Evolutionary conservation across 768 basidiomycete species (phyloP), one percentile per base, ranked within the genome.

Genomic region (Pluteus cervinus): DNA sequence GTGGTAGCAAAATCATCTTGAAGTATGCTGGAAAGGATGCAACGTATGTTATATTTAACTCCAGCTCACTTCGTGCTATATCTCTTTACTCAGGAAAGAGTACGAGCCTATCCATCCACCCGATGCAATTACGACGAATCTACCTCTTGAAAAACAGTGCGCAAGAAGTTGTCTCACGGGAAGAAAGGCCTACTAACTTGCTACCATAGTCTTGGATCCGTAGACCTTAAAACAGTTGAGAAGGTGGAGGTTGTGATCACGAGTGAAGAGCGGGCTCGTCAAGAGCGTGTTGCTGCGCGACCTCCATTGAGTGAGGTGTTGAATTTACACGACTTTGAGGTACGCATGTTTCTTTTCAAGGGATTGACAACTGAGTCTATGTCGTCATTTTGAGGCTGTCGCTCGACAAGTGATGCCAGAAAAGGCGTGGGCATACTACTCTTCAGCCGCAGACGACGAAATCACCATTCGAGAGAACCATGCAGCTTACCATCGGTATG

Each of bases 351-450:
- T 39, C 7, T 9, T n/a, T 37, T 26, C 6, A 10, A 21, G 12
- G 11, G 1, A 26, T 24, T 29, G 18, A 14, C 22, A 29, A 18
- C 29, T 46, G 17, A 28, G 37, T 25, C 46, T 30, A 8, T 35
- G 32, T 36, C 35, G 24, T 29, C 24, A 30, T 33, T 30, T 21
- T 17, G 40, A 90, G 87, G 75, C 85, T 12, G 80, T 98, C 36
- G 92, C 90, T 7, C 84, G 75, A 57, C 67, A 68, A 49, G 81
- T 87, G 8, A 81, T 98, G 68, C 63, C 79, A 2, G 81, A 84
- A 23, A 88, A 89, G 55, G 89, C 89, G 0, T 97, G 93, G 93
- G 93, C 92, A 4, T 93, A 93, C 57, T 93, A 97, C 53, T 90
- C 86, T 1, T 92, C 89, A n/a, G 93, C 91, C 12, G 81, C 94